A percentile compares a stretch with the other conserved stretches of the same genome.
Evolutionary conservation across 2,329 filamentous ascomycete species (phyloP).

Genomic region (Exophiala sp.): DNA sequence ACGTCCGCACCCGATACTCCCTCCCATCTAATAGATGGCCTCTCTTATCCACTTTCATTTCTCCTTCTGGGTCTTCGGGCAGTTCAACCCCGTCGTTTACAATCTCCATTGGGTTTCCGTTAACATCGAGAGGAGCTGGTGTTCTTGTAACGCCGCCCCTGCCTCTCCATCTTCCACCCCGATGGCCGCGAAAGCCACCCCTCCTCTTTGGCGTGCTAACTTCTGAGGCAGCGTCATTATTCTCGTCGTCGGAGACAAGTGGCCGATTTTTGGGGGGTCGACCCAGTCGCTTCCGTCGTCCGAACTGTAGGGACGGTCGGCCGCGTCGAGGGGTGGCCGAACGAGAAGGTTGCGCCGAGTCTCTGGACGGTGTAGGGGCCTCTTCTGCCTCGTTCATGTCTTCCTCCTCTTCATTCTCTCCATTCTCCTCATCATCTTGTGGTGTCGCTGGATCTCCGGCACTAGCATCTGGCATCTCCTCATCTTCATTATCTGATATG

Average conservation of each 20-base stretch:
- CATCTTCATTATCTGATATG: constrained; percentile 44
- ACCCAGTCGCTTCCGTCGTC: constrained; percentile 54
- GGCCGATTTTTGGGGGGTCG: constrained; percentile 81
- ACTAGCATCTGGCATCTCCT: constrained; percentile 42
- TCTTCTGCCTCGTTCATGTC: constrained; percentile 46
- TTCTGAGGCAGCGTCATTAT: constrained; percentile 42
- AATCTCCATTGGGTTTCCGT: constrained; percentile 87
- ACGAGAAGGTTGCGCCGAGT: constrained; percentile 44
- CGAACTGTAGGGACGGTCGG: constrained; percentile 45
- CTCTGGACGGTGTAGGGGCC: constrained; percentile 36
- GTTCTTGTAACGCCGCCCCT: constrained; percentile 71
- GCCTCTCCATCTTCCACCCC: constrained; percentile 67
- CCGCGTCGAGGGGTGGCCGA: constrained; percentile 52
- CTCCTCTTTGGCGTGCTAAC: constrained; percentile 57
- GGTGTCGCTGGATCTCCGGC: constrained; percentile 34
- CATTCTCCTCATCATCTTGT: constrained; percentile 35
- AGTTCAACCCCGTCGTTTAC: constrained; percentile 87
- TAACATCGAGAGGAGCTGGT: constrained; percentile 84
- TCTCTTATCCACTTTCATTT: constrained; percentile 87
- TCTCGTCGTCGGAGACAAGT: constrained; percentile 64
- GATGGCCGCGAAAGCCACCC: constrained; percentile 60
- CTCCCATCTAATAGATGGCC: constrained; percentile 78
- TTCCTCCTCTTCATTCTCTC: constrained; percentile 27
- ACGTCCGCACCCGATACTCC: constrained; percentile 93
- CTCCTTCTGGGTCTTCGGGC: constrained; percentile 81